Conservation (phyloP, 169 alveolate species). For the Eimeria brunetti region DNA sequence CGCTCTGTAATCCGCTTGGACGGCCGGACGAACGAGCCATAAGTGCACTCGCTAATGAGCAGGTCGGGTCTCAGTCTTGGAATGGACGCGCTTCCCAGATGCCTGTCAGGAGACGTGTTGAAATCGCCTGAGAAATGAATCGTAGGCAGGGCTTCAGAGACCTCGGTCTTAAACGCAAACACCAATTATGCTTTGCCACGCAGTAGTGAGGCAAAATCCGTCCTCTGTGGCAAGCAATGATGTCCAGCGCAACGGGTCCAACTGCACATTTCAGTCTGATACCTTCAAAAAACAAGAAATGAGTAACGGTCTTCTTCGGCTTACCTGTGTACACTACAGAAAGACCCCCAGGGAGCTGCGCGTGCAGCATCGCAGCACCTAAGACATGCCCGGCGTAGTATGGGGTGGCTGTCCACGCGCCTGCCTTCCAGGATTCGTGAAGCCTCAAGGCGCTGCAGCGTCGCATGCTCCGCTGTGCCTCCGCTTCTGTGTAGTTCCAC, state of each 20-base stretch:
- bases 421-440: constrained; percentile 86
- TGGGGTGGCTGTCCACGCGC: constrained; percentile 93
- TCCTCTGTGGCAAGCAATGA: neutral
- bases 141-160: neutral
- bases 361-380: constrained; percentile 99
- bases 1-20: constrained; percentile 97
- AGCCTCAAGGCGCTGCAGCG: constrained; percentile 94
- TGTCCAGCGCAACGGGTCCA: neutral
- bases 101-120: constrained; percentile 96
- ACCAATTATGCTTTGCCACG: neutral
- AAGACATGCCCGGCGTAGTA: constrained; percentile 99
- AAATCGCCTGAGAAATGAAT: constrained; percentile 91
- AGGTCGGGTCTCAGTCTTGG: constrained; percentile 96
- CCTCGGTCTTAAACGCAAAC: neutral
- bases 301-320: neutral
- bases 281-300: neutral
- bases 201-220: neutral
- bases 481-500: constrained; percentile 91
- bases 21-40: constrained; percentile 97
- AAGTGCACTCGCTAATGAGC: constrained; percentile 97
- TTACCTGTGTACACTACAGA: constrained; percentile 96
- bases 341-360: constrained; percentile 92
- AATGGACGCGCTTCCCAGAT: constrained; percentile 81
- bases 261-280: neutral
- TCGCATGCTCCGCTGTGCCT: constrained; percentile 91